Base-by-base conservation (phyloP, 1,284 basidiomycete species). In the Violaceomyces palustris region DNA sequence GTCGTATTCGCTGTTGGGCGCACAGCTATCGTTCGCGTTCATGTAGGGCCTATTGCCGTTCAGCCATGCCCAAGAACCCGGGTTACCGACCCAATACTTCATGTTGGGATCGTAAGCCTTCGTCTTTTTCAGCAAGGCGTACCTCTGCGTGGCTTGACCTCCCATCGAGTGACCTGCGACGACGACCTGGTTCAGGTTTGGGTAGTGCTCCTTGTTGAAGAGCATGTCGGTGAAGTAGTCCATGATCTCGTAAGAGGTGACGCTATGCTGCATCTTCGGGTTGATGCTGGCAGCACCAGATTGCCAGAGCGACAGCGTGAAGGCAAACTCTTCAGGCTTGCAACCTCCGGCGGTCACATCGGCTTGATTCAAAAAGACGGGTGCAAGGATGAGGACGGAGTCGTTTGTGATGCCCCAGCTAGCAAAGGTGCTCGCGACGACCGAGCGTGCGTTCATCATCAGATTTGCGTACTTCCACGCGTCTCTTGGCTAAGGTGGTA, bases 121-220 rank as follows among this genome's bases (percentile, higher is more conserved):
- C 31, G 51, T 42, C 45, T 64, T 64, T 28, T 64, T 64, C 10
- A 67, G 33, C 22, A 67, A n/a, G 0, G 67, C 52, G 32, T 69
- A 72, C 10, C 67, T 44, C 40, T 60, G 45, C 3, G 56, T 36
- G 1, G 64, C 60, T 26, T 69, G 67, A 3, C 52, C 69, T 17
- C 69, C 69, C 58, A 72, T 62, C 17, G 69, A 72, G 32, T 70
- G 67, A 5, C 69, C 69, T 12, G 51, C 67, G 10, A 72, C 27
- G 10, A 70, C 65, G 18, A 72, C 50, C 31, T 64, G 58, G 21
- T 70, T 70, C 15, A 72, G 48, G 11, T 50, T 50, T 5, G 69
- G 66, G 19, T 46, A 72, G 30, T 53, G 39, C 15, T 42, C 51
- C 15, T 57, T 50, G n/a, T 54, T 42, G 40, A 67, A 64, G 15